Evolutionary conservation across 2,329 filamentous ascomycete genomes (phyloP).

Genomic region (Aspergillus proliferans): DNA sequence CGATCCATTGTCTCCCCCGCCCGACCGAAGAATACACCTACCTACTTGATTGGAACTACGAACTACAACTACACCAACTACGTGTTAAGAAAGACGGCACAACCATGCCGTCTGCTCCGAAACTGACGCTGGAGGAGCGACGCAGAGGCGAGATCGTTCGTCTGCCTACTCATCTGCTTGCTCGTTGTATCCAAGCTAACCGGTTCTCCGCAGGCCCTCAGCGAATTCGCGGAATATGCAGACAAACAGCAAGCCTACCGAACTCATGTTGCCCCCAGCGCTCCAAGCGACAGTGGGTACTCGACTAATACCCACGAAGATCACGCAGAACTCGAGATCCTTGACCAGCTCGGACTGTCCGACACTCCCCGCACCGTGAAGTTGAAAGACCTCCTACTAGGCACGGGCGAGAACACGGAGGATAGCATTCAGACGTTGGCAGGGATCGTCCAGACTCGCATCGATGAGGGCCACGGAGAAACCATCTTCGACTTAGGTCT

Average conservation of each 20-base stretch:
- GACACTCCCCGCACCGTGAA: constrained; percentile 61
- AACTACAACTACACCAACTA: not conserved
- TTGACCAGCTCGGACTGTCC: constrained; percentile 68
- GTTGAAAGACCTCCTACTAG: constrained; percentile 69
- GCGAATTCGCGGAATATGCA: constrained; percentile 96
- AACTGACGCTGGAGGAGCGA: constrained; percentile 67
- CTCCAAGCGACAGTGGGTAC: constrained; percentile 38
- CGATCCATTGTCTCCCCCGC: constrained; percentile 19
- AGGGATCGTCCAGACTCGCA: constrained; percentile 59
- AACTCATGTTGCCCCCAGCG: constrained; percentile 22
- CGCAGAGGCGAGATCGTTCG: constrained; percentile 79
- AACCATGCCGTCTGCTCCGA: constrained; percentile 40
- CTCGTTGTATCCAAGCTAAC: constrained; percentile 3
- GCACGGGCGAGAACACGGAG: constrained; percentile 47
- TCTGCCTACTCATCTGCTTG: constrained; percentile 1
- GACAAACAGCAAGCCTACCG: constrained; percentile 75
- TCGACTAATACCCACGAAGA: constrained; percentile 50
- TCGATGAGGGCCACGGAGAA: constrained; percentile 82
- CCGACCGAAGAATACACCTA: constrained; percentile 14
- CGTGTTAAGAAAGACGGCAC: not conserved
- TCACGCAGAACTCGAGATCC: constrained; percentile 82
- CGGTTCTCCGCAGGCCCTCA: constrained; percentile 57
- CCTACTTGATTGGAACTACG: not conserved
- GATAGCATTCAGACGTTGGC: constrained; percentile 58
- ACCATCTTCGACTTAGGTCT: constrained; percentile 85